Conservation (phyloP, 1,139 yeast species). For the Kodamaea sp. region DNA sequence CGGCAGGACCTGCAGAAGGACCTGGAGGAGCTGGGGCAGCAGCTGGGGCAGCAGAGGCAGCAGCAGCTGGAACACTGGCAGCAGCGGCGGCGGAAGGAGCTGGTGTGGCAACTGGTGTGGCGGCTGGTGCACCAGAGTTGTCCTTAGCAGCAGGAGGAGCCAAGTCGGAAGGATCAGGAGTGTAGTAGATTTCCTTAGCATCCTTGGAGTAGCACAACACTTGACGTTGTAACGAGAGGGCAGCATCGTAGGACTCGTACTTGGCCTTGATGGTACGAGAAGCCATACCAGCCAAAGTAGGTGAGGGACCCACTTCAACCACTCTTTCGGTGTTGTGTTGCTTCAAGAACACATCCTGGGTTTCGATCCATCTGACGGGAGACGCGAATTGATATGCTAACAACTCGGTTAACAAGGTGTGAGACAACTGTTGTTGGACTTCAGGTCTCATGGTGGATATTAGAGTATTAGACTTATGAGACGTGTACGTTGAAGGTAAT, state of each 20-base stretch:
- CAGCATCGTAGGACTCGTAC: slow-evolving; percentile 97
- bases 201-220: slow-evolving; percentile 94
- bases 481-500: slow-evolving; percentile 1
- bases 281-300: slow-evolving; percentile 98
- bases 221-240: slow-evolving; percentile 93
- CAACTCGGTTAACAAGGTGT: slow-evolving; percentile 88
- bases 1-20: slow-evolving; percentile 68
- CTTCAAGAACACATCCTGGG: slow-evolving; percentile 95
- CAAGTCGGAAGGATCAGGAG: slow-evolving; percentile 76
- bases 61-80: slow-evolving; percentile 45
- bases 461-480: too few relatives aligned
- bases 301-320: slow-evolving; percentile 98
- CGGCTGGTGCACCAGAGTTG: slow-evolving; percentile 23
- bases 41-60: slow-evolving; percentile 52
- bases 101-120: slow-evolving; percentile 31
- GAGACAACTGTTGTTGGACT: slow-evolving; percentile 96
- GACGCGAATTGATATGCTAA: slow-evolving; percentile 98
- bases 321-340: slow-evolving; percentile 95
- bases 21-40: slow-evolving; percentile 58
- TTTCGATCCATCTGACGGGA: slow-evolving; percentile 99
- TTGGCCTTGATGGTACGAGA: slow-evolving; percentile 93
- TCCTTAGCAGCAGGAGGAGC: slow-evolving; percentile 46
- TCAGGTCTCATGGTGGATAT: slow-evolving; percentile 81
- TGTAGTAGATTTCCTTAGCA: slow-evolving; percentile 93
- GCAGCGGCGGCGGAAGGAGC: slow-evolving; percentile 29